Evolutionary conservation across 768 basidiomycete genomes (phyloP).

Genomic region (Kwoniella shandongensis): DNA sequence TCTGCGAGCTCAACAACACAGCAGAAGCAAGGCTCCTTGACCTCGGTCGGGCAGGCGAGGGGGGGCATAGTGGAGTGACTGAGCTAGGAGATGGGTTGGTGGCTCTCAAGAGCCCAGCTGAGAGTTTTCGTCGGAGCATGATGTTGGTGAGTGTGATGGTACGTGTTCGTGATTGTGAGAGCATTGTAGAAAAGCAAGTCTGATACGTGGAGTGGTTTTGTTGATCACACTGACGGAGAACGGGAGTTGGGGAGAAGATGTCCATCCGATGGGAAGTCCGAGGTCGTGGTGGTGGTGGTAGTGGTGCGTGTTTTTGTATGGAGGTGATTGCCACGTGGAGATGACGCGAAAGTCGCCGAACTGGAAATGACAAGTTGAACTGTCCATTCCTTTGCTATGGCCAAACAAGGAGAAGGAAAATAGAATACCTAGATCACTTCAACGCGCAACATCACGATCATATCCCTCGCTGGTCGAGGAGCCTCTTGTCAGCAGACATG

Average conservation of each 20-base stretch:
- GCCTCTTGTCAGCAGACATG: neutral
- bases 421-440: no score
- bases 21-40: conserved; percentile 44
- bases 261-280: conserved; percentile 22
- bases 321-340: no score
- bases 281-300: neutral
- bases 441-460: neutral
- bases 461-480: neutral
- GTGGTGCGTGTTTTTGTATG: neutral
- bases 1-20: conserved; percentile 41
- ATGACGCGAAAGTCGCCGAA: no score
- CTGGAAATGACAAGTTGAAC: no score
- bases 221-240: neutral
- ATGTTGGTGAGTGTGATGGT: conserved; percentile 5
- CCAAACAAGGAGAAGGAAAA: no score
- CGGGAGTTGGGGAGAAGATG: conserved; percentile 3
- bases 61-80: conserved; percentile 7
- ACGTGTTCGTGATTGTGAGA: neutral
- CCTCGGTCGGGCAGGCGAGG: conserved; percentile 13
- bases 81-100: conserved; percentile 16
- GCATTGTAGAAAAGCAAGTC: neutral
- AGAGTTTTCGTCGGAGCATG: conserved; percentile 51
- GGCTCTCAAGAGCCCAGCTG: conserved; percentile 40
- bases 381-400: no score
- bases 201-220: neutral